These are phyloP conservation scores for Ogataea zsoltii DNA, from an alignment of 805 yeast genomes.

Conservation along the genomic window DNA sequence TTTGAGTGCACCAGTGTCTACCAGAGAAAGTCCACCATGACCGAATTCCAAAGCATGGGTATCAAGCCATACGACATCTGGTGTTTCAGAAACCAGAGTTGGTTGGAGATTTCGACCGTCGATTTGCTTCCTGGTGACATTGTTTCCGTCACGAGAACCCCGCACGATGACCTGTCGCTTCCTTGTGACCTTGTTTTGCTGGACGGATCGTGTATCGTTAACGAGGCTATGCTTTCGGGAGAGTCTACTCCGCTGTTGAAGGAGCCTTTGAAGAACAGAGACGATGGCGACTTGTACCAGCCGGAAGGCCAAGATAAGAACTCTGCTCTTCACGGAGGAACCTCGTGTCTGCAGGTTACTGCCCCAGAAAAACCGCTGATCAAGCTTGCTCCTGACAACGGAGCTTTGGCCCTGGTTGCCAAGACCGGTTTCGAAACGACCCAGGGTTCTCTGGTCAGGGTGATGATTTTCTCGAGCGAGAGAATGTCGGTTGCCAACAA, in stretches of 20 bases:
- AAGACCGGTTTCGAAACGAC: constrained; percentile 98
- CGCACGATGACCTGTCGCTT: constrained; percentile 81
- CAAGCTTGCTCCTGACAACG: constrained; percentile 81
- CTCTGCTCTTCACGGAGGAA: constrained; percentile 91
- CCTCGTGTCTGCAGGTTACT: constrained; percentile 90
- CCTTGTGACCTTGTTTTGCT: constrained; percentile 90
- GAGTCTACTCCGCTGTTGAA: constrained; percentile 96
- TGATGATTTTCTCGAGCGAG: constrained; percentile 96
- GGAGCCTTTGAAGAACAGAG: constrained; percentile 86
- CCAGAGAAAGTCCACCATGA: constrained; percentile 93
- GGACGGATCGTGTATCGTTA: constrained; percentile 92
- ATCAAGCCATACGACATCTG: constrained; percentile 83
- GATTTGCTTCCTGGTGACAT: constrained; percentile 89
- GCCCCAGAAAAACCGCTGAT: constrained; percentile 50
- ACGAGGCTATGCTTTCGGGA: constrained; percentile 98
- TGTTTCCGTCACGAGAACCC: constrained; percentile 82
- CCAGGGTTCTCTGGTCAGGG: constrained; percentile 95
- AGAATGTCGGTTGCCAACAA: constrained; percentile 94
- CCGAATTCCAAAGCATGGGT: constrained; percentile 96
- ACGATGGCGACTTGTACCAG: constrained; percentile 63
- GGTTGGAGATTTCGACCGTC: constrained; percentile 71
- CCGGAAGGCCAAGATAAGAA: constrained; percentile 86
- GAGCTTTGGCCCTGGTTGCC: constrained; percentile 86
- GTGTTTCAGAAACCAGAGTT: constrained; percentile 66
- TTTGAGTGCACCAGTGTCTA: constrained; percentile 94